phyloP scores from a whole-genome alignment of 129 eudicot genomes.

The Gnaphalium uliginosum region DNA sequence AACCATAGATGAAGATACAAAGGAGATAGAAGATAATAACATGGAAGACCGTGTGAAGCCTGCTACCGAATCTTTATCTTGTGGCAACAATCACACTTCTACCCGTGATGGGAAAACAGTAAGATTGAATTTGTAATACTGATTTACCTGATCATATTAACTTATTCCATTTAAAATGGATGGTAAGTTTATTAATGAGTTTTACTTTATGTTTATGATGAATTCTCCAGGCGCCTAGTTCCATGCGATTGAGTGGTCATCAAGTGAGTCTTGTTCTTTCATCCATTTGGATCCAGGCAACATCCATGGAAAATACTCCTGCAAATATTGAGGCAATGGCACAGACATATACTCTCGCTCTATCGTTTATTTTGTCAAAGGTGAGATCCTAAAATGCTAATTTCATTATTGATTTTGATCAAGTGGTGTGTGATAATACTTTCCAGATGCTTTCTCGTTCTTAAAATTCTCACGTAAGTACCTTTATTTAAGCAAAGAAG shows the following conservation, averaged over 20 bases:
- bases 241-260: conserved; percentile 75
- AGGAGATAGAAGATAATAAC: conserved; percentile 37
- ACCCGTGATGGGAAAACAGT: conserved; percentile 45
- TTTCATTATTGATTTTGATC: neutral
- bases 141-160: conserved; percentile 2
- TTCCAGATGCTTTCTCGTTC: neutral
- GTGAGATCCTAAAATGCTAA: conserved; percentile 30
- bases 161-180: neutral
- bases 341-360: conserved; percentile 61
- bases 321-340: conserved; percentile 78
- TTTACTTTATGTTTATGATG: neutral
- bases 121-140: conserved; percentile 22
- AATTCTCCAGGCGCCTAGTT: conserved; percentile 44
- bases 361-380: conserved; percentile 64
- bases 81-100: conserved; percentile 31
- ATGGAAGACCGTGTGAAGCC: conserved; percentile 21
- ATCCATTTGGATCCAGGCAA: conserved; percentile 86
- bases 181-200: neutral
- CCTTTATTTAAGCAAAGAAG: neutral
- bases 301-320: conserved; percentile 54
- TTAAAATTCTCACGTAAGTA: neutral
- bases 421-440: neutral
- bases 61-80: conserved; percentile 24
- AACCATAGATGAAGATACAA: conserved; percentile 18
- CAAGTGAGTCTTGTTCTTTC: conserved; percentile 82